These are phyloP conservation scores for Mycena alexandri DNA, from an alignment of 768 basidiomycete genomes.

Conservation along the genomic window DNA sequence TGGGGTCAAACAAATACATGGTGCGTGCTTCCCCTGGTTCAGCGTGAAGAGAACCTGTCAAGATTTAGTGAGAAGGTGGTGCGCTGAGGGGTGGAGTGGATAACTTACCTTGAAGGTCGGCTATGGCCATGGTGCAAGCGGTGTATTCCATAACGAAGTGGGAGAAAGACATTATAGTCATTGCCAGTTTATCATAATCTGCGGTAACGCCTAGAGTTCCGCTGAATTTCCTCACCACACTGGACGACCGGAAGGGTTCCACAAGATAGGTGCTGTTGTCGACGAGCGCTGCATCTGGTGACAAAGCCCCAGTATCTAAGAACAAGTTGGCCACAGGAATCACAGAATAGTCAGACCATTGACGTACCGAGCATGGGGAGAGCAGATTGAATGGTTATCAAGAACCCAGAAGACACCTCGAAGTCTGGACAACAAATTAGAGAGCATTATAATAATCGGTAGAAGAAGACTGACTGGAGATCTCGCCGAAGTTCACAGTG, in stretches of 20 bases:
- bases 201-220: not conserved
- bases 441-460: not conserved
- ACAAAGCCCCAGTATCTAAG: not conserved
- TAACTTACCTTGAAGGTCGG: not conserved
- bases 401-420: constrained; percentile 3
- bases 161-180: not conserved
- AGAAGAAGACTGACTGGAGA: not conserved
- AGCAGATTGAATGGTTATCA: not conserved
- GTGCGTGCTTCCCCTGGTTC: not conserved
- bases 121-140: constrained; percentile 9
- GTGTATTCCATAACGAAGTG: constrained; percentile 8
- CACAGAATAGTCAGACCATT: not conserved
- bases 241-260: constrained; percentile 6
- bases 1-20: constrained; percentile 7
- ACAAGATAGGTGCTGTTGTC: constrained; percentile 2
- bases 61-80: not conserved
- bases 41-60: not conserved
- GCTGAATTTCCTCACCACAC: constrained; percentile 11
- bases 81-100: too few species aligned
- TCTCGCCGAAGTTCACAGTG: not conserved
- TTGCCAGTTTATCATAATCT: constrained; percentile 4
- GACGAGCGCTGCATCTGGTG: not conserved
- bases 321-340: too few species aligned
- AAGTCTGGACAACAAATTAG: not conserved
- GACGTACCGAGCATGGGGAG: too few species aligned